Percentiles rank a stretch among this genome's conserved stretches.
Evolutionary conservation across 768 basidiomycete species (phyloP).

Genomic region (Psilocybe subaeruginosa): DNA sequence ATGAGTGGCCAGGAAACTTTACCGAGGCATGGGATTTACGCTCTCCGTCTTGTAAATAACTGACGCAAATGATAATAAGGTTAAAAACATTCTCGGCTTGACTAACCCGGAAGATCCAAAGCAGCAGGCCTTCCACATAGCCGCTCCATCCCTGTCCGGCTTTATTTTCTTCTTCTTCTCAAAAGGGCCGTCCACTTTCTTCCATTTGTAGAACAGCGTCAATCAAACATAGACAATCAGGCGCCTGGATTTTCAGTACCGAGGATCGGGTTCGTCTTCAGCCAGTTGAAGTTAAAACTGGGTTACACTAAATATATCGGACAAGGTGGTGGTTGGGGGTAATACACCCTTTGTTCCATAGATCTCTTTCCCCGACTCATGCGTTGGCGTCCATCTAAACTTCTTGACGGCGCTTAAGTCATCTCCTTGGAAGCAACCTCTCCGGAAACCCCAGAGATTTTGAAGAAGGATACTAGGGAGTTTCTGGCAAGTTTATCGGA

Average conservation of each 20-base stretch:
- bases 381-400: slow-evolving; percentile 31
- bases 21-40: slow-evolving; percentile 27
- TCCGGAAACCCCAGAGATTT: slow-evolving; percentile 39
- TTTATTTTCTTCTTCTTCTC: slow-evolving; percentile 33
- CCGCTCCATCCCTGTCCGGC: slow-evolving; percentile 25
- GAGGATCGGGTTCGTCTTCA: slow-evolving; percentile 30
- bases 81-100: slow-evolving; percentile 23
- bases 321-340: slow-evolving; percentile 38
- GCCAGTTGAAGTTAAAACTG: slow-evolving; percentile 34
- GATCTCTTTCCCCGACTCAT: slow-evolving; percentile 20
- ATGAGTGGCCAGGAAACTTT: slow-evolving; percentile 52
- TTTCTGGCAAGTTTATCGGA: slow-evolving; percentile 22
- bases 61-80: neutral
- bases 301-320: slow-evolving; percentile 9
- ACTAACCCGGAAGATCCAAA: slow-evolving; percentile 28
- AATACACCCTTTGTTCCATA: slow-evolving; percentile 25
- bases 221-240: slow-evolving; percentile 11
- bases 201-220: neutral
- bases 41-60: neutral
- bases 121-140: slow-evolving; percentile 26
- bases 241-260: slow-evolving; percentile 6
- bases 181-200: slow-evolving; percentile 19
- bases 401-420: slow-evolving; percentile 27
- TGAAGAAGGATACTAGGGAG: slow-evolving; percentile 39
- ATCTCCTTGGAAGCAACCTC: slow-evolving; percentile 22